phyloP scores from a whole-genome alignment of 495 filamentous ascomycete species.

The Podospora australis region DNA sequence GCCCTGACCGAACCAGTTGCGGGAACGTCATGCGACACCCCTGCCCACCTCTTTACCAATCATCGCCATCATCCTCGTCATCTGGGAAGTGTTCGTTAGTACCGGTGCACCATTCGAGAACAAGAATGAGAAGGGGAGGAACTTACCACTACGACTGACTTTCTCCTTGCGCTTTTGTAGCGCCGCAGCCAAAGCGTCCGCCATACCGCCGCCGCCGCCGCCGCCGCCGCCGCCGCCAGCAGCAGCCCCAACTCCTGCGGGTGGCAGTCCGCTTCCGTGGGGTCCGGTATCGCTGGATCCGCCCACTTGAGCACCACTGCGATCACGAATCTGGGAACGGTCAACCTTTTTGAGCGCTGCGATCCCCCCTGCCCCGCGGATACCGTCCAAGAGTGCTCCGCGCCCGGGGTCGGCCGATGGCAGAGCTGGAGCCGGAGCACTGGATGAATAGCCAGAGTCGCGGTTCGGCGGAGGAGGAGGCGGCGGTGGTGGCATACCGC shows the following conservation, averaged over 20 bases:
- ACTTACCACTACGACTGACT: constrained; percentile 87
- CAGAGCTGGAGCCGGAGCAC: constrained; percentile 49
- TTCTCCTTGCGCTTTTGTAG: constrained; percentile 77
- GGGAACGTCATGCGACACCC: too few species aligned
- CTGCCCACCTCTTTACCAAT: constrained; percentile 66
- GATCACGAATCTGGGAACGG: constrained; percentile 67
- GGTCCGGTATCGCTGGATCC: constrained; percentile 49
- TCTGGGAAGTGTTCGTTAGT: constrained; percentile 41
- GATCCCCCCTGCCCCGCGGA: constrained; percentile 69
- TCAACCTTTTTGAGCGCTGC: constrained; percentile 75
- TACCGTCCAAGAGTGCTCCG: constrained; percentile 70
- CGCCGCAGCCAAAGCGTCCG: constrained; percentile 72
- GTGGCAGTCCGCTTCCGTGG: constrained; percentile 49
- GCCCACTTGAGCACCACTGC: constrained; percentile 61
- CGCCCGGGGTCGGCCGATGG: constrained; percentile 47
- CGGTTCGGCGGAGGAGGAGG: constrained; percentile 62
- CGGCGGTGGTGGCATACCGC: constrained; percentile 51
- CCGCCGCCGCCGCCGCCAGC: constrained; percentile 44
- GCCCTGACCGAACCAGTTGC: too few species aligned
- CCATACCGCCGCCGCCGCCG: constrained; percentile 60
- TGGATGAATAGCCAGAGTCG: constrained; percentile 53
- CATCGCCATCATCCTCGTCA: constrained; percentile 75
- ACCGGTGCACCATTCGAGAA: constrained; percentile 15
- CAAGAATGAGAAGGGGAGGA: background rate
- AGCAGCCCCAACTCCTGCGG: constrained; percentile 40